phyloP scores from a whole-genome alignment of 2,329 filamentous ascomycete species.

The Metarhizium humberi region DNA sequence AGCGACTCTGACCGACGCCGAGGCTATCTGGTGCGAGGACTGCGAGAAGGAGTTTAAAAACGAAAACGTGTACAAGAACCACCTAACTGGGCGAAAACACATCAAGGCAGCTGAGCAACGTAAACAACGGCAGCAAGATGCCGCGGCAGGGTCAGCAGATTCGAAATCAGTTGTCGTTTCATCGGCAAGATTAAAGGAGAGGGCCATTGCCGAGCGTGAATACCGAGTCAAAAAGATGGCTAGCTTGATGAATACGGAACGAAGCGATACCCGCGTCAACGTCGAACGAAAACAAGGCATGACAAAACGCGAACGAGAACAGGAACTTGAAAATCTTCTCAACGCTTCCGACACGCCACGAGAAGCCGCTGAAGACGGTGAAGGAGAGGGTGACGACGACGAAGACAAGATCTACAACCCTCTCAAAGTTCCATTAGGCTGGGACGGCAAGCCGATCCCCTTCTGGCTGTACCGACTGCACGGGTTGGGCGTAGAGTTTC shows the following conservation, averaged over 20 bases:
- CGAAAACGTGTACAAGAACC: constrained; percentile 84
- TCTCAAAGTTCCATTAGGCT: constrained; percentile 86
- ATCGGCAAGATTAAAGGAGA: constrained; percentile 65
- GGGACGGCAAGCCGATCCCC: constrained; percentile 98
- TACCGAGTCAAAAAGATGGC: constrained; percentile 72
- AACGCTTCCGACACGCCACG: constrained; percentile 25
- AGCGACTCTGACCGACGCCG: constrained; percentile 29
- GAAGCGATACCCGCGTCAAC: constrained; percentile 83
- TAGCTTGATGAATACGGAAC: constrained; percentile 74
- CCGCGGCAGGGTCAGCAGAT: constrained; percentile 19
- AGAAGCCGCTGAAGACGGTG: constrained; percentile 40
- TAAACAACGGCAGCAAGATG: constrained; percentile 35
- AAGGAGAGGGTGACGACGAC: constrained; percentile 64
- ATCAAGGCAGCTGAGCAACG: constrained; percentile 69
- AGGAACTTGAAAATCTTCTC: constrained; percentile 84
- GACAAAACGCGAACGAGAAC: constrained; percentile 91
- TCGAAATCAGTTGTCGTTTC: constrained; percentile 20
- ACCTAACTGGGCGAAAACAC: constrained; percentile 76
- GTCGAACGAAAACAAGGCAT: constrained; percentile 95
- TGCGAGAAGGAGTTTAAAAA: constrained; percentile 96
- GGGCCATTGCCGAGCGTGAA: constrained; percentile 82
- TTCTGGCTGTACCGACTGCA: constrained; percentile 99
- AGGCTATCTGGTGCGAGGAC: constrained; percentile 79
- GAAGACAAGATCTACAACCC: constrained; percentile 95
- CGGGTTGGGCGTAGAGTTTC: constrained; percentile 86